Percentiles rank a stretch among this genome's conserved stretches.
These are phyloP conservation scores for Herpotrichia juniperi DNA, from an alignment of 2,329 filamentous ascomycete species.

Conservation along the genomic window DNA sequence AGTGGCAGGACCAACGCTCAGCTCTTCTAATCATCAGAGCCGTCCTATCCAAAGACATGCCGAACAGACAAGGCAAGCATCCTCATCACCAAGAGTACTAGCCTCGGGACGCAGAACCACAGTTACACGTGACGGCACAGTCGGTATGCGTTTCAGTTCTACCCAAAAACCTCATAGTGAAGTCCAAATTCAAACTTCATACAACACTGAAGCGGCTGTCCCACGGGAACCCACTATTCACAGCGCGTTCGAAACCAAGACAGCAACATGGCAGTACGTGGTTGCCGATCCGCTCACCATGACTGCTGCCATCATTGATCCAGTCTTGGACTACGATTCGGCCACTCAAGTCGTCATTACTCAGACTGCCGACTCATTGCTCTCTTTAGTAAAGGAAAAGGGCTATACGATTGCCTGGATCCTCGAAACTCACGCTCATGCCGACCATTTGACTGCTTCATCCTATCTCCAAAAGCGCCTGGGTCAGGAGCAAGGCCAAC, in stretches of 20 bases:
- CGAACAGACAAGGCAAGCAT: not conserved
- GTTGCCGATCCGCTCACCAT: slow-evolving; percentile 60
- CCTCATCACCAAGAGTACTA: not conserved
- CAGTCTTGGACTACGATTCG: slow-evolving; percentile 65
- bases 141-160: not conserved
- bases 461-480: slow-evolving; percentile 59
- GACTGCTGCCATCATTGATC: slow-evolving; percentile 64
- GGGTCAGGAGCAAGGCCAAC: slow-evolving; percentile 30
- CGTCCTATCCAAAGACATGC: no score
- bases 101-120: not conserved
- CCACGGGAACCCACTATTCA: slow-evolving; percentile 21
- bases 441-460: slow-evolving; percentile 66
- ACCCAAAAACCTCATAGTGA: slow-evolving; percentile 28
- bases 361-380: slow-evolving; percentile 58
- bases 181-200: slow-evolving; percentile 29
- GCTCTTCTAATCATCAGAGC: not conserved
- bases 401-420: slow-evolving; percentile 59
- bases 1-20: not conserved
- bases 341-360: slow-evolving; percentile 55
- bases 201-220: slow-evolving; percentile 1
- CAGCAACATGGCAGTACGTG: slow-evolving; percentile 66
- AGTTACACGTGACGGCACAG: no score
- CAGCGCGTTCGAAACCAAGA: slow-evolving; percentile 44
- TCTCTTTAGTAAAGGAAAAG: slow-evolving; percentile 52
- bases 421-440: slow-evolving; percentile 68